Evolutionary conservation across 768 basidiomycete genomes (phyloP).

Genomic region (Boletus rubropictus): DNA sequence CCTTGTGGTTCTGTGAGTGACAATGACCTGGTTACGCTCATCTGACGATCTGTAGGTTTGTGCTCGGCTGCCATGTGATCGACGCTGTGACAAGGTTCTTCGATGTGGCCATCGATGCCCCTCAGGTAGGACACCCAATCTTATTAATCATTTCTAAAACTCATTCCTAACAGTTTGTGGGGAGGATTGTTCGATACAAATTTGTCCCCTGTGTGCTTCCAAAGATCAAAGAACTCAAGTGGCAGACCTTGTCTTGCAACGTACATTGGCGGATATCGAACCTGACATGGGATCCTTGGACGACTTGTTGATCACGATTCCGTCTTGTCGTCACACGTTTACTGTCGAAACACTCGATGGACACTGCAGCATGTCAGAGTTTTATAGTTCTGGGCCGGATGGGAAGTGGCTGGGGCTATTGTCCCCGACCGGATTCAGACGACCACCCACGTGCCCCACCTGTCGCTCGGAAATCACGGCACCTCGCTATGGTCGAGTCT

Average conservation of each 20-base stretch:
- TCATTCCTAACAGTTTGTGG: constrained; percentile 49
- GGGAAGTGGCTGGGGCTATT: constrained; percentile 42
- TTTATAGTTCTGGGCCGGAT: constrained; percentile 36
- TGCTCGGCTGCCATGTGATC: constrained; percentile 57
- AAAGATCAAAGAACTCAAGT: constrained; percentile 34
- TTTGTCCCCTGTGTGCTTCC: constrained; percentile 48
- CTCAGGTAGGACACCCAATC: constrained; percentile 41
- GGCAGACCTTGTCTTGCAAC: constrained; percentile 56
- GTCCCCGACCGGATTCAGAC: constrained; percentile 35
- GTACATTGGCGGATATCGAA: constrained; percentile 45
- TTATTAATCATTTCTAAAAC: neutral
- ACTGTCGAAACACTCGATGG: constrained; percentile 71
- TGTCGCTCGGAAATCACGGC: constrained; percentile 55
- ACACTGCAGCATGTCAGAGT: constrained; percentile 43
- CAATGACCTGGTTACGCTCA: neutral
- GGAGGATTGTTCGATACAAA: constrained; percentile 52
- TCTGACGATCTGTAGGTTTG: constrained; percentile 43
- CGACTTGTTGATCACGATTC: constrained; percentile 55
- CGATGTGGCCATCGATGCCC: constrained; percentile 61
- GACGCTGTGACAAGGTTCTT: constrained; percentile 43
- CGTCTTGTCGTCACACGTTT: constrained; percentile 57
- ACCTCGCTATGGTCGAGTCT: constrained; percentile 54
- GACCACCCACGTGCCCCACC: constrained; percentile 54
- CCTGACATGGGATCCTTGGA: constrained; percentile 36
- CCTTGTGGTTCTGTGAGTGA: constrained; percentile 62